Conservation (phyloP, 495 filamentous ascomycete species). For the Cryomyces minteri region DNA sequence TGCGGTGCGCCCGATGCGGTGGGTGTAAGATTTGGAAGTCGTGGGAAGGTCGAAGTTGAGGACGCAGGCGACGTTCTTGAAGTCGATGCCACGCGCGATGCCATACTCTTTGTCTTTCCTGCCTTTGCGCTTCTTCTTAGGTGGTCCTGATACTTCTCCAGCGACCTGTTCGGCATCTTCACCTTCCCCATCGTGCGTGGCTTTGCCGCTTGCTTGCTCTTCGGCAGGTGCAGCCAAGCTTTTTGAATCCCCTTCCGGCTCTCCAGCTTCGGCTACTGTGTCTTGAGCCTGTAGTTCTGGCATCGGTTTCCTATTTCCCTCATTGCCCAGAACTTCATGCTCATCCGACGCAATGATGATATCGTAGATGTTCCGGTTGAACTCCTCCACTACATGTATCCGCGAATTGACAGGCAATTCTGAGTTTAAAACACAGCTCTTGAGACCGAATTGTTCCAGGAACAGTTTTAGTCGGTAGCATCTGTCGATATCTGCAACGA, state of each 20-base stretch:
- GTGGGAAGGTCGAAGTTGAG: slow-evolving; percentile 93
- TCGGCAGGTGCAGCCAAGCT: slow-evolving; percentile 1
- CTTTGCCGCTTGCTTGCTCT: slow-evolving; percentile 5
- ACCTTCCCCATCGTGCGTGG: slow-evolving; percentile 8
- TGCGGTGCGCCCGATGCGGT: slow-evolving; percentile 87
- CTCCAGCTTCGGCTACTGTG: background rate
- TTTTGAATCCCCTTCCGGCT: slow-evolving; percentile 1
- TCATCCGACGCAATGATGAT: slow-evolving; percentile 96
- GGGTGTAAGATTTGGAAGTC: slow-evolving; percentile 79
- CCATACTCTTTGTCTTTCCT: slow-evolving; percentile 68
- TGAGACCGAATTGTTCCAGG: slow-evolving; percentile 89
- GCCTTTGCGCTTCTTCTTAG: slow-evolving; percentile 44
- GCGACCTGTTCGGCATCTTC: slow-evolving; percentile 11
- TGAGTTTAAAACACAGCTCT: slow-evolving; percentile 85
- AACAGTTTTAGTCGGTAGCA: slow-evolving; percentile 91
- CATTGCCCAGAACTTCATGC: slow-evolving; percentile 57
- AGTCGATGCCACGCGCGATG: slow-evolving; percentile 87
- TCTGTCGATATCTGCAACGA: slow-evolving; percentile 82
- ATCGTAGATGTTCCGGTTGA: slow-evolving; percentile 90
- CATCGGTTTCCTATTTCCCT: slow-evolving; percentile 13
- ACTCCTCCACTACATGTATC: slow-evolving; percentile 89
- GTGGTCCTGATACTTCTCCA: slow-evolving; percentile 8
- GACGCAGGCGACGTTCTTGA: slow-evolving; percentile 83
- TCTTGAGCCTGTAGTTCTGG: slow-evolving; percentile 4
- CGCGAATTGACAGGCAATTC: slow-evolving; percentile 86